A percentile compares a stretch with the other conserved stretches of the same genome.
Conservation (phyloP, 371 early-diverging fungal species). For the Fennellomyces sp. region DNA sequence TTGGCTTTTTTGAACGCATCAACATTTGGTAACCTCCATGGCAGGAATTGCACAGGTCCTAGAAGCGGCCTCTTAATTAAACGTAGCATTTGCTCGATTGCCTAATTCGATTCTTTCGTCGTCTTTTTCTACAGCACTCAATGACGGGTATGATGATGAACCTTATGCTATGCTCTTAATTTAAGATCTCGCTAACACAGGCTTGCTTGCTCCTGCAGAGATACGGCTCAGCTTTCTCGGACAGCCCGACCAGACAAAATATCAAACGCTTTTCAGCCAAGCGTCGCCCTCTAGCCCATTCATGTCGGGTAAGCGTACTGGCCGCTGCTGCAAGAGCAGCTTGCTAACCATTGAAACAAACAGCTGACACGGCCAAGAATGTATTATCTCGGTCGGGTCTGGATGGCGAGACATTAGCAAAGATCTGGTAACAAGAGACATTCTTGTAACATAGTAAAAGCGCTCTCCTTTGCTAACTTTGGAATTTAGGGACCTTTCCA, state of each 20-base stretch:
- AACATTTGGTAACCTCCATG: too few species aligned
- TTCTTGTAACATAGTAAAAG: too few species aligned
- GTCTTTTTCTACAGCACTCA: too few species aligned
- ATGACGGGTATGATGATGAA: background rate
- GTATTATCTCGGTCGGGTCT: slow-evolving; percentile 49
- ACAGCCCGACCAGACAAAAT: slow-evolving; percentile 45
- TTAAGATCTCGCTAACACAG: background rate
- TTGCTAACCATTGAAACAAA: background rate
- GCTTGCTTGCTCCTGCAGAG: background rate
- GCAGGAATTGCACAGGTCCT: too few species aligned
- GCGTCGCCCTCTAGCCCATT: slow-evolving; percentile 26
- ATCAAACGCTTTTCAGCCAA: slow-evolving; percentile 48
- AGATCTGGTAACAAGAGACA: slow-evolving; percentile 52
- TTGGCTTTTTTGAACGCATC: too few species aligned
- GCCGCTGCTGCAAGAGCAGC: background rate
- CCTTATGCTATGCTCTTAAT: background rate
- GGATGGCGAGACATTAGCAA: slow-evolving; percentile 46
- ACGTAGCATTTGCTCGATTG: too few species aligned
- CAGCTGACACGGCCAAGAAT: slow-evolving; percentile 43
- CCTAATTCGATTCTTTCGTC: too few species aligned
- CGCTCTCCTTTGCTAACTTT: background rate
- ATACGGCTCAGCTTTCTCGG: slow-evolving; percentile 43
- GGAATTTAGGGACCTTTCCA: slow-evolving; percentile 44
- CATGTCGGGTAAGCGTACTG: slow-evolving; percentile 41
- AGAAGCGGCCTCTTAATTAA: too few species aligned